These are phyloP conservation scores for Trypethelium eluteriae DNA, from an alignment of 495 filamentous ascomycete genomes.

Conservation along the genomic window DNA sequence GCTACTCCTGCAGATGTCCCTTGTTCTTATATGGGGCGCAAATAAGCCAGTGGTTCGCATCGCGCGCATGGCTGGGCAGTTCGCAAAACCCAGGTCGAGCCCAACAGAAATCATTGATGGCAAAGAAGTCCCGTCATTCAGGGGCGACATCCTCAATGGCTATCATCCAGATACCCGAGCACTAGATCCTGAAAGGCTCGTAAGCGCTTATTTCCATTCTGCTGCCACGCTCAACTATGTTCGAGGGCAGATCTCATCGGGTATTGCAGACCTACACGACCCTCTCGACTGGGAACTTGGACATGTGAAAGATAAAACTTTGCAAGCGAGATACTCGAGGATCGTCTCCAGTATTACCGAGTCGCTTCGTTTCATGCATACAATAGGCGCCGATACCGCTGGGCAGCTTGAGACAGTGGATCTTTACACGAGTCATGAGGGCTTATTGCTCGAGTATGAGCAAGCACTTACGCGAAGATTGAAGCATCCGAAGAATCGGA, in stretches of 20 bases:
- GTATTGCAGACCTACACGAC: constrained; percentile 86
- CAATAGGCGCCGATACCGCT: constrained; percentile 80
- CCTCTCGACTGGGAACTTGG: constrained; percentile 91
- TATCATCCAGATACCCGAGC: constrained; percentile 61
- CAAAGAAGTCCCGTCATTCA: constrained; percentile 74
- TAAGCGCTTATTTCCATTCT: constrained; percentile 92
- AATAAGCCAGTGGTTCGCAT: constrained; percentile 94
- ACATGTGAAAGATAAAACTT: constrained; percentile 76
- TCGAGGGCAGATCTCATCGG: constrained; percentile 71
- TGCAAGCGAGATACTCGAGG: constrained; percentile 73
- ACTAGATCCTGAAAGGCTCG: constrained; percentile 73
- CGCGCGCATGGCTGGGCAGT: constrained; percentile 93
- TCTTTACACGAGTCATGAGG: constrained; percentile 91
- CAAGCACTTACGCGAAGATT: constrained; percentile 71
- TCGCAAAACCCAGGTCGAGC: constrained; percentile 87
- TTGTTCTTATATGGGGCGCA: constrained; percentile 80
- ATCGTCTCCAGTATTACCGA: constrained; percentile 84
- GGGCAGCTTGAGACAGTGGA: constrained; percentile 89
- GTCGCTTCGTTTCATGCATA: constrained; percentile 89
- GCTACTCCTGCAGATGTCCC: constrained; percentile 87
- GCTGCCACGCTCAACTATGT: constrained; percentile 89
- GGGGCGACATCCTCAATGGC: constrained; percentile 93
- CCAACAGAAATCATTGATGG: constrained; percentile 78
- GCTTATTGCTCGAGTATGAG: constrained; percentile 90
- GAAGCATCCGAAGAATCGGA: constrained; percentile 48